Evolutionary conservation across 768 basidiomycete genomes (phyloP), one percentile per base, ranked within the genome.

Genomic region (Collybia nuda): DNA sequence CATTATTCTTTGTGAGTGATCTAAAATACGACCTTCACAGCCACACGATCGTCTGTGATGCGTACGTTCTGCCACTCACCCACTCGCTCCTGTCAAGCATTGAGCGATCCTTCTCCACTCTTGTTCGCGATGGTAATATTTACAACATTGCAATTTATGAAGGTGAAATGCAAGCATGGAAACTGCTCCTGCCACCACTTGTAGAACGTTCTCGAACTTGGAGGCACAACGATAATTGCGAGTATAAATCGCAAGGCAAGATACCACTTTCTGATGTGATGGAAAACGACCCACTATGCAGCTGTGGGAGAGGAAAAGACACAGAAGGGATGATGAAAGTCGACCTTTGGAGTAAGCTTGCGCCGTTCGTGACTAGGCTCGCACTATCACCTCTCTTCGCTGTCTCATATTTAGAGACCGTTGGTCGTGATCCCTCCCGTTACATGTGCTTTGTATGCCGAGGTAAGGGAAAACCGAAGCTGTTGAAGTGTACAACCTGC

Each of bases 381-480:
- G 77, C 71, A 0, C 54, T 78, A 39, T 66, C 69, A 5, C 77
- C 77, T 0, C 56, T 79, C 19, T 79, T 77, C 38, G 67, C 70
- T 1, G 68, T 76, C 5, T 66, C 76, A 14, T 78, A 75, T 52
- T 46, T 78, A 55, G 75, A 79, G 52, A 56, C 54, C 15, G 56
- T 75, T 17, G 66, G 52, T 6, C 42, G 57, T n/a, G 56, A 56
- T 37, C 50, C 49, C 5, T 42, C 51, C 0, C 49, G 48, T 12
- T 56, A 52, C 26, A 60, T 58, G 51, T 73, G 72, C 44, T 55
- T 44, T 17, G 56, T 65, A 2, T 74, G 67, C 43, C 53, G 60
- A 36, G 56, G 62, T 9, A 56, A 47, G 17, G 69, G 71, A 8
- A 66, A 70, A 37, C 61, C 65, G 19, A 60, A 52, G 51, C 42